phyloP scores from a whole-genome alignment of 1,139 yeast genomes.

The Hyphopichia fennica region DNA sequence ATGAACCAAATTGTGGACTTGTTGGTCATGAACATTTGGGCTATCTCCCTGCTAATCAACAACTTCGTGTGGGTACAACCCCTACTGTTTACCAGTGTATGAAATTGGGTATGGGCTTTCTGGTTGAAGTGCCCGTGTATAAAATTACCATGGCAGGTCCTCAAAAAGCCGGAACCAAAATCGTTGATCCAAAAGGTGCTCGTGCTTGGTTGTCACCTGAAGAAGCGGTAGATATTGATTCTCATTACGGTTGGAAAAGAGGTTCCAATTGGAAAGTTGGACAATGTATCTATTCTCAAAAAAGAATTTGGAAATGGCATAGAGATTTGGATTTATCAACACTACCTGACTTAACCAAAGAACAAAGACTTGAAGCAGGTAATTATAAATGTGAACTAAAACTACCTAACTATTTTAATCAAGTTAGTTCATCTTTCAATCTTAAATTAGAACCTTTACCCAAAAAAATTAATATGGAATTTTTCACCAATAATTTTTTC shows the following conservation, averaged over 20 bases:
- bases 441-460: conserved; percentile 23
- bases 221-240: conserved; percentile 45
- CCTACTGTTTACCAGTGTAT: conserved; percentile 66
- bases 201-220: conserved; percentile 65
- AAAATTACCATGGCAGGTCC: conserved; percentile 75
- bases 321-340: conserved; percentile 22
- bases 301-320: conserved; percentile 68
- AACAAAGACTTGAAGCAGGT: conserved; percentile 38
- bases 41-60: conserved; percentile 51
- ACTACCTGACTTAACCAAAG: conserved; percentile 18
- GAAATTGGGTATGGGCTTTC: conserved; percentile 69
- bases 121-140: conserved; percentile 65
- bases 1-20: conserved; percentile 79
- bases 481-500: conserved; percentile 63
- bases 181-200: conserved; percentile 66
- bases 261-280: conserved; percentile 66
- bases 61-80: conserved; percentile 62
- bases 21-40: conserved; percentile 54
- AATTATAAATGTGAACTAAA: conserved; percentile 22
- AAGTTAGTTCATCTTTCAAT: conserved; percentile 21
- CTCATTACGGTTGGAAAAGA: conserved; percentile 69
- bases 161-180: conserved; percentile 51
- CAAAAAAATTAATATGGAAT: conserved; percentile 47
- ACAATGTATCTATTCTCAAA: conserved; percentile 74
- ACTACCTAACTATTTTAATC: conserved; percentile 34